Conservation (phyloP, 495 filamentous ascomycete genomes). For the Penicillium odoratum region DNA sequence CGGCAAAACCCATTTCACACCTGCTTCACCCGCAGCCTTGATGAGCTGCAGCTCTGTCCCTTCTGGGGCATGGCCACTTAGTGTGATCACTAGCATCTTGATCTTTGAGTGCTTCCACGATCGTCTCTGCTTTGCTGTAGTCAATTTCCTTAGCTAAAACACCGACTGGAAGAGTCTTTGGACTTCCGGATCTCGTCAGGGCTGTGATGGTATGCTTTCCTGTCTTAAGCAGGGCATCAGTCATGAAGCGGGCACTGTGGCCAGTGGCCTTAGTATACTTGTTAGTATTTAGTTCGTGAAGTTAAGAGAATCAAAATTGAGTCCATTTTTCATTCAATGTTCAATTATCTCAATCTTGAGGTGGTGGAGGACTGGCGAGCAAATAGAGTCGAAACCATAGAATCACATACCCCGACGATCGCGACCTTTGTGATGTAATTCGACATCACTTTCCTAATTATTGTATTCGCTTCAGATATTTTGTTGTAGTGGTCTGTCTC, state of each 20-base stretch:
- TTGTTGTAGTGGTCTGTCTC: too few relatives aligned
- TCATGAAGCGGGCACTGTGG: slow-evolving; percentile 54
- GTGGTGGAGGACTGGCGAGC: too few relatives aligned
- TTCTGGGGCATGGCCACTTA: slow-evolving; percentile 39
- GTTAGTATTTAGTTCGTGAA: background rate
- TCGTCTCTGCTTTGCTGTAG: slow-evolving; percentile 44
- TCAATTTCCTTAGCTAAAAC: slow-evolving; percentile 42
- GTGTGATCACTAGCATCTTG: slow-evolving; percentile 64
- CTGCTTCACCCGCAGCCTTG: slow-evolving; percentile 60
- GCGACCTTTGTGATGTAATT: slow-evolving; percentile 21
- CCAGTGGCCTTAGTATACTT: slow-evolving; percentile 53
- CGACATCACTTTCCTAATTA: slow-evolving; percentile 5
- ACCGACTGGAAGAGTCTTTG: slow-evolving; percentile 40
- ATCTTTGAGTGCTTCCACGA: slow-evolving; percentile 46
- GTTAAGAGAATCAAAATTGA: too few relatives aligned
- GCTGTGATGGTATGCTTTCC: slow-evolving; percentile 55
- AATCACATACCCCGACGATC: slow-evolving; percentile 15
- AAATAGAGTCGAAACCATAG: background rate
- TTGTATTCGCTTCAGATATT: background rate
- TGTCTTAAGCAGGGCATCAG: slow-evolving; percentile 46
- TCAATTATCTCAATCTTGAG: too few relatives aligned
- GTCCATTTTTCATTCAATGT: too few relatives aligned
- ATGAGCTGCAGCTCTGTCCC: slow-evolving; percentile 51
- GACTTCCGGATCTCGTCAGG: slow-evolving; percentile 47
- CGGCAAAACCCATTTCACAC: slow-evolving; percentile 61